Evolutionary conservation across 176 grass and related monocot genomes (phyloP).

Genomic region (Microstegium vimineum): DNA sequence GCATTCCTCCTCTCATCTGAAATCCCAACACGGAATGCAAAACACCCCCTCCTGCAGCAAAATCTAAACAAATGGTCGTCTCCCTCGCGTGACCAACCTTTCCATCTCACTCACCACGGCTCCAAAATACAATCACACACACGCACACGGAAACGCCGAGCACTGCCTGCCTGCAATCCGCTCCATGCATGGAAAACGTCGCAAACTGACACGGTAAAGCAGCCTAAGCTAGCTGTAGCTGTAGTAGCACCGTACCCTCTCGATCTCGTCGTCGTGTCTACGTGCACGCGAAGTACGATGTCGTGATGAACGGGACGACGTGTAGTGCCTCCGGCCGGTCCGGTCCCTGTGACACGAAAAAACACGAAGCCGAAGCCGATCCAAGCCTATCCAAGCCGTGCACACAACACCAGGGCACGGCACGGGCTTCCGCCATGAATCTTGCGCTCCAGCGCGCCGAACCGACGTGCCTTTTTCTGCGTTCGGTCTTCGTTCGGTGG

Average conservation of each 20-base stretch:
- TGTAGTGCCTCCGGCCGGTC: too few relatives aligned
- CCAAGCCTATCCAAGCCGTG: background rate
- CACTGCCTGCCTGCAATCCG: too few relatives aligned
- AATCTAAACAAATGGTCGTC: constrained; percentile 5
- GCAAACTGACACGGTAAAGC: background rate
- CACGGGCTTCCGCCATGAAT: background rate
- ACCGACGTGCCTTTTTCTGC: background rate
- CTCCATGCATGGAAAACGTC: background rate
- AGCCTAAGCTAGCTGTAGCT: background rate
- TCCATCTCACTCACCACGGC: background rate
- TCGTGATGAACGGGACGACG: background rate
- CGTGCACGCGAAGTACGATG: background rate
- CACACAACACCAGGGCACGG: constrained; percentile 10
- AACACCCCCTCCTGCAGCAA: background rate
- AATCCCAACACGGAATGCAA: background rate
- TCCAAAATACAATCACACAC: too few relatives aligned
- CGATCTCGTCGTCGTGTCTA: background rate
- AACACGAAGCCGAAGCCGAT: background rate
- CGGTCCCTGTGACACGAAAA: background rate
- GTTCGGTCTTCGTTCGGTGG: background rate
- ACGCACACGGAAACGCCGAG: too few relatives aligned
- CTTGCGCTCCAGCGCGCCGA: background rate
- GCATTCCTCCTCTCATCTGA: background rate
- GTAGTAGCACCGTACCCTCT: background rate
- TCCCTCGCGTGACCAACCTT: constrained; percentile 55